Percentiles rank a stretch among this genome's conserved stretches.
These are phyloP conservation scores for Cochlearia excelsa DNA, from an alignment of 345 rosid genomes.

Conservation along the genomic window DNA sequence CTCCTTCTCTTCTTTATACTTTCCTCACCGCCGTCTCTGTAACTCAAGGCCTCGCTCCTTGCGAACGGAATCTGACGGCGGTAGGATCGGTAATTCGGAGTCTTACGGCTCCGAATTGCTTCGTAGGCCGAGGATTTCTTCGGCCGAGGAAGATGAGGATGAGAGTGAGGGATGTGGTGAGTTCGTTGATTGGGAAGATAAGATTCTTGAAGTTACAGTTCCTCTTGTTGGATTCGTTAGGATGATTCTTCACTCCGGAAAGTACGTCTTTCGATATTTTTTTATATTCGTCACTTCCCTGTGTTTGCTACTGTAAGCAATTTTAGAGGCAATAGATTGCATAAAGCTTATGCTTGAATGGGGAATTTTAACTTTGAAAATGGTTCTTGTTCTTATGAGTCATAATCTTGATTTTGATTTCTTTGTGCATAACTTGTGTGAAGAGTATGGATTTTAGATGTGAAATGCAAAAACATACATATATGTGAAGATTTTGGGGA, in stretches of 20 bases:
- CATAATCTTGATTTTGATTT: no score
- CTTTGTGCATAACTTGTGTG: no score
- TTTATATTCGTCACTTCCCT: not conserved
- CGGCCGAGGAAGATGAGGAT: constrained; percentile 37
- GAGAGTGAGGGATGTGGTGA: constrained; percentile 41
- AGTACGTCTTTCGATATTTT: constrained; percentile 39
- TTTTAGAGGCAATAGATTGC: not conserved
- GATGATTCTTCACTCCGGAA: constrained; percentile 85
- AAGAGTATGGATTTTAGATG: no score
- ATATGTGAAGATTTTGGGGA: no score
- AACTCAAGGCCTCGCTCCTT: constrained; percentile 36
- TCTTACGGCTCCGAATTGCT: constrained; percentile 50
- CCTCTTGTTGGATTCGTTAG: constrained; percentile 91
- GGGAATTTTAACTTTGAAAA: not conserved
- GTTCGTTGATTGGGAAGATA: constrained; percentile 63
- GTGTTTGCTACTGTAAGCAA: constrained; percentile 2
- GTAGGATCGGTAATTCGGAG: constrained; percentile 38
- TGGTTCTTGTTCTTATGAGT: no score
- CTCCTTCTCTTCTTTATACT: constrained; percentile 41
- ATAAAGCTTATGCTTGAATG: not conserved
- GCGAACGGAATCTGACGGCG: constrained; percentile 60
- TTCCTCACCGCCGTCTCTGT: constrained; percentile 36
- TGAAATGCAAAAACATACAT: no score
- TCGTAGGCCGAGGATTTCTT: constrained; percentile 43
- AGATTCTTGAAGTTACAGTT: constrained; percentile 82